Conservation (phyloP, 2,329 filamentous ascomycete species). For the Orbilia javanica region DNA sequence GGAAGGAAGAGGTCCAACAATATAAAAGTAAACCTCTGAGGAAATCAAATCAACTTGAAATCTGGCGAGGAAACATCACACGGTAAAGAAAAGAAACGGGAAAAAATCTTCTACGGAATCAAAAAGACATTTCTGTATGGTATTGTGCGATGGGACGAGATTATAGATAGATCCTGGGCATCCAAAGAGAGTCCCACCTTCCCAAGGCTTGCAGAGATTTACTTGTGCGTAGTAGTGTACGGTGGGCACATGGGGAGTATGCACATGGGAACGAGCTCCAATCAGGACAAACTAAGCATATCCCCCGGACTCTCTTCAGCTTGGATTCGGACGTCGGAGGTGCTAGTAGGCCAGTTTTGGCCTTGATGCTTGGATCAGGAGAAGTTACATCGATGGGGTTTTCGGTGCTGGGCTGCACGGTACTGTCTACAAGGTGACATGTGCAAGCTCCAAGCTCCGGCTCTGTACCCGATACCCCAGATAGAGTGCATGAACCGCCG, state of each 20-base stretch:
- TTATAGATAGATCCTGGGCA: conserved; percentile 19
- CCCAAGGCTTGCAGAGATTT: conserved; percentile 53
- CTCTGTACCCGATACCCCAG: conserved; percentile 50
- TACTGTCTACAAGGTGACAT: conserved; percentile 25
- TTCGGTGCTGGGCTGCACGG: background rate
- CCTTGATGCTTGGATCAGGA: conserved; percentile 29
- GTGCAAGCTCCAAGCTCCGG: conserved; percentile 38
- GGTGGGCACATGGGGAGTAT: conserved; percentile 9
- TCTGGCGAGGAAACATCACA: background rate
- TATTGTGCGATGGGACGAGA: conserved; percentile 16
- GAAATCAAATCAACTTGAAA: background rate
- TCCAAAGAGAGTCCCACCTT: conserved; percentile 36
- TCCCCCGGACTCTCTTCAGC: background rate
- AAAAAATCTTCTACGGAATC: background rate
- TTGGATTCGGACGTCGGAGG: background rate
- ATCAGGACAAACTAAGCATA: conserved; percentile 13
- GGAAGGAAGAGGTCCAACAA: background rate
- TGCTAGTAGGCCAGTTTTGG: conserved; percentile 8
- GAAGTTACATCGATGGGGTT: conserved; percentile 9
- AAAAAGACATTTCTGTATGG: background rate
- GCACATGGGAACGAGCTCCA: conserved; percentile 44
- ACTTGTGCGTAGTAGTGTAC: conserved; percentile 4
- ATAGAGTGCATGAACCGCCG: conserved; percentile 12
- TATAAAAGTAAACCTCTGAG: background rate
- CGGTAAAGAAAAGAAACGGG: background rate